Conservation (phyloP, 106 monocot genomes). For the Phalaenopsis aphrodite region DNA sequence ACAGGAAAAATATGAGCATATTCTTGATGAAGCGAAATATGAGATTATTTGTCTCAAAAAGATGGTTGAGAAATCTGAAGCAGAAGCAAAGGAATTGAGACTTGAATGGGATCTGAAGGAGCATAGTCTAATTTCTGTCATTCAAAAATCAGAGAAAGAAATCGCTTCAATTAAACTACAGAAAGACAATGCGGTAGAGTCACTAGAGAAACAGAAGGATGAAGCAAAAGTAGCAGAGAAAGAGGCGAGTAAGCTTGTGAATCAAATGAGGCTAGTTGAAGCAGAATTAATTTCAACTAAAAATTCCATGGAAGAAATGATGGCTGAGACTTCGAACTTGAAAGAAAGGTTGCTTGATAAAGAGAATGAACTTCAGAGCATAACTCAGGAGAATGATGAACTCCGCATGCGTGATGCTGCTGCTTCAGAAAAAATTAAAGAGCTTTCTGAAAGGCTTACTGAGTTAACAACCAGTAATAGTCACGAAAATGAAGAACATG, state of each 20-base stretch:
- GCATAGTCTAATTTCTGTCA: conserved; percentile 15
- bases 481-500: conserved; percentile 16
- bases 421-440: conserved; percentile 14
- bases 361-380: conserved; percentile 55
- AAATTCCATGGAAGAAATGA: conserved; percentile 23
- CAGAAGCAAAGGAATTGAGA: conserved; percentile 28
- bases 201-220: conserved; percentile 27
- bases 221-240: conserved; percentile 21
- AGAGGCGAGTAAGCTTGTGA: conserved; percentile 9
- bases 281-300: conserved; percentile 4
- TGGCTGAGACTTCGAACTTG: conserved; percentile 27
- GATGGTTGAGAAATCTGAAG: conserved; percentile 29
- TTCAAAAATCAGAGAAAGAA: conserved; percentile 56
- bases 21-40: conserved; percentile 47
- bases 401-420: conserved; percentile 25
- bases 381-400: conserved; percentile 48
- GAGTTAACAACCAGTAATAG: conserved; percentile 9
- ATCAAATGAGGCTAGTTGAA: conserved; percentile 25
- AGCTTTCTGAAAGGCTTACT: conserved; percentile 21
- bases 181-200: conserved; percentile 17
- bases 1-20: conserved; percentile 24
- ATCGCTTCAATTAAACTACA: conserved; percentile 25
- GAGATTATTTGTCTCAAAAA: conserved; percentile 45
- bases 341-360: conserved; percentile 37
- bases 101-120: conserved; percentile 48